Base-by-base conservation (phyloP, 2,329 filamentous ascomycete genomes). In the Elsinoe necatrix region DNA sequence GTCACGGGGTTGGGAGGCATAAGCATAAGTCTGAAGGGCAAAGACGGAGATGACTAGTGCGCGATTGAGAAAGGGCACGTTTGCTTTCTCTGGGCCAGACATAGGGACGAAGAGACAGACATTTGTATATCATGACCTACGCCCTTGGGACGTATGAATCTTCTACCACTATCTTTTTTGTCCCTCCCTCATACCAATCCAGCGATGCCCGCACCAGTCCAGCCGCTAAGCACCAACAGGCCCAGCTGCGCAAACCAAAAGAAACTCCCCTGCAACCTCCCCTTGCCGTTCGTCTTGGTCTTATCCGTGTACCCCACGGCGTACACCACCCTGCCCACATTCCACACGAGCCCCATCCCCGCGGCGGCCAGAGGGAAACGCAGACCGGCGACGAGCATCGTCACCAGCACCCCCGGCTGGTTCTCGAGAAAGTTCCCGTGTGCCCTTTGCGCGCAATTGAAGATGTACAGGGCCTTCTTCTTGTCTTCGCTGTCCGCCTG, bases 391-490 rank as follows among this genome's bases (percentile, higher is more conserved):
- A 83, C 72, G 16, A 83, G 69, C 64, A 80, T 72, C 48, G 73
- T 73, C 23, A 76, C 69, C 45, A 81, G 73, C 3, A 76, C 75
- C 56, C 75, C 73, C 1, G 75, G 64, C 60, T 79, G 74, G 67
- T 82, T 81, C 70, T 85, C 82, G 62, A 79, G 69, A 69, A 77
- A 82, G 69, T 84, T 83, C 65, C 73, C 72, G 56, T 71, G 68
- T 16, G 78, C 75, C 61, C 79, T 73, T 63, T 81, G 78, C 21
- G 78, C 79, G 70, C 63, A 69, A 68, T 77, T 77, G 70, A 75
- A 77, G 29, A 72, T 63, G 58, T 75, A 66, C 64, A 75, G 67
- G 20, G 64, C 69, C 64, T 67, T 63, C 70, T 70, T 75, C 71
- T 65, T 73, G 12, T 68, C 65, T 18, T 68, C 62, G 3, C 70